Evolutionary conservation across 2,329 filamentous ascomycete genomes (phyloP).

Genomic region (Aspergillus tubingensis): DNA sequence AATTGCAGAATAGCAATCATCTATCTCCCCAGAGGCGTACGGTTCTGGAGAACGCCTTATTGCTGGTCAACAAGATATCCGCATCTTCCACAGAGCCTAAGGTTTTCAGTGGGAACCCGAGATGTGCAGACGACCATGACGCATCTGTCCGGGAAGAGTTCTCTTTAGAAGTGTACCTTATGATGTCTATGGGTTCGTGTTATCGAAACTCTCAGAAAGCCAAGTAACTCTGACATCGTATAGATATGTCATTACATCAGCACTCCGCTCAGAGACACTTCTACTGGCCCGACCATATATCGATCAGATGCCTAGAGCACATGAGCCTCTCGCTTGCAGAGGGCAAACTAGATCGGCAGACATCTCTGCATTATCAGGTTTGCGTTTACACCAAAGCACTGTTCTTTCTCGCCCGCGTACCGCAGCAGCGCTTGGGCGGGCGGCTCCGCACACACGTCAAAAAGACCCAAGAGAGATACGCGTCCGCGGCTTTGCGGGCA

Average conservation of each 20-base stretch:
- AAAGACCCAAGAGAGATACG: background rate
- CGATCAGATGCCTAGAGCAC: background rate
- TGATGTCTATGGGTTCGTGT: background rate
- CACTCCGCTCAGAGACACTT: background rate
- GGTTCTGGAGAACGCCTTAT: background rate
- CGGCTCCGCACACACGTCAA: background rate
- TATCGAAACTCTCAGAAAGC: background rate
- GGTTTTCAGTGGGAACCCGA: background rate
- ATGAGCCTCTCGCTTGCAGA: conserved; percentile 3
- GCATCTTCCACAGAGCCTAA: background rate
- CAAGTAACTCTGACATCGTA: background rate
- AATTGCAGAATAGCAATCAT: background rate
- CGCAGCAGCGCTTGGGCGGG: background rate
- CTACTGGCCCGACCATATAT: conserved; percentile 1
- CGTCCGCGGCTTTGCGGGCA: background rate
- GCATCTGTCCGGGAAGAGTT: background rate
- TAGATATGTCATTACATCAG: background rate
- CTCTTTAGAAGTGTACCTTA: background rate
- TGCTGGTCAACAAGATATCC: background rate
- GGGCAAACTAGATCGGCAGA: background rate
- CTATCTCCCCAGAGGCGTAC: background rate
- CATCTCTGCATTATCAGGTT: background rate
- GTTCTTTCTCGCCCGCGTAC: background rate
- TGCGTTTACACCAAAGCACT: conserved; percentile 1
- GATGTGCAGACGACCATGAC: background rate